phyloP scores from a whole-genome alignment of 495 filamentous ascomycete genomes.

The Elasticomyces elasticus region DNA sequence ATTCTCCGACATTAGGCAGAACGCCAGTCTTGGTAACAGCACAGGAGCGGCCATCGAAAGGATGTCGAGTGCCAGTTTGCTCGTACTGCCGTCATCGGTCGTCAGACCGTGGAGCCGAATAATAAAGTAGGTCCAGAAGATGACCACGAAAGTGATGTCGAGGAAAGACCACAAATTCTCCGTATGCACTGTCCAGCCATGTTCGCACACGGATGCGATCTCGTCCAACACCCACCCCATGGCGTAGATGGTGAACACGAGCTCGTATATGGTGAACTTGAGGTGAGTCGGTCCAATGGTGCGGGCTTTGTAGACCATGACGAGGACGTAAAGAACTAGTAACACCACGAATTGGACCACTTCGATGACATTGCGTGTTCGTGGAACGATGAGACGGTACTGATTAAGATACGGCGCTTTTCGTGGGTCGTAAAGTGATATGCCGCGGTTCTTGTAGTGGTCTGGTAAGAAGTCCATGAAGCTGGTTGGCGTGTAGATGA shows the following conservation, averaged over 20 bases:
- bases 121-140: constrained; percentile 51
- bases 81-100: constrained; percentile 31
- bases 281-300: constrained; percentile 19
- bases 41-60: constrained; percentile 60
- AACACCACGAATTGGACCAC: constrained; percentile 56
- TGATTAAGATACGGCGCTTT: constrained; percentile 60
- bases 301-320: constrained; percentile 51
- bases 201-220: constrained; percentile 59
- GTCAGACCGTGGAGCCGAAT: constrained; percentile 49
- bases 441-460: constrained; percentile 61
- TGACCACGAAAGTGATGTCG: constrained; percentile 54
- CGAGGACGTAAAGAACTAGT: constrained; percentile 49
- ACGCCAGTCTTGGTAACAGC: constrained; percentile 61
- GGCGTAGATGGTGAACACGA: constrained; percentile 53
- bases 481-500: constrained; percentile 60
- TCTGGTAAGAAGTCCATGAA: constrained; percentile 65
- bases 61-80: constrained; percentile 54
- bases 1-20: constrained; percentile 65
- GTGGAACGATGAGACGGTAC: constrained; percentile 61
- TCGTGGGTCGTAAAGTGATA: constrained; percentile 58
- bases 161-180: constrained; percentile 74
- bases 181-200: constrained; percentile 66
- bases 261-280: constrained; percentile 43
- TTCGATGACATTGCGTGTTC: constrained; percentile 58
- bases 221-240: constrained; percentile 65